Evolutionary conservation across 2,329 filamentous ascomycete species (phyloP), one percentile per base, ranked within the genome.

Genomic region (Endoconidiophora laricicola): DNA sequence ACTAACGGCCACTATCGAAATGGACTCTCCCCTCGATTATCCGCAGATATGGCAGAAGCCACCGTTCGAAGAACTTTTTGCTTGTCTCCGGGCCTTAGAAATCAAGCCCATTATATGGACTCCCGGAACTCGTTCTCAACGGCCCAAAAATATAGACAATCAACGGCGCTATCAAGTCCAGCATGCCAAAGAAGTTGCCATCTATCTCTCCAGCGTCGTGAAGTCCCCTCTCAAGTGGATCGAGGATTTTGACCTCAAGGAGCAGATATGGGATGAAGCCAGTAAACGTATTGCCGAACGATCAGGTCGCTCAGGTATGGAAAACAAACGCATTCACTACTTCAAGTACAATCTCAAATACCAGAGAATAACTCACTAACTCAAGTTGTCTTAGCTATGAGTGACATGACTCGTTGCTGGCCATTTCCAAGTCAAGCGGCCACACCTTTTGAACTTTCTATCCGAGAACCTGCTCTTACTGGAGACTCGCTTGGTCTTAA

Each of bases 381-480:
- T 2, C n/a, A 14, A 16, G n/a, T 4, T 38, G 5, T 36, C 26
- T 60, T 63, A 56, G 71, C 69, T 12, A 76, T 78, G 73, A 72
- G 74, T 12, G 73, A 76, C 52, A 70, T 78, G 26, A 69, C 66
- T 3, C 66, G 74, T 29, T 62, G 63, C 4, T 78, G 74, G 74
- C 72, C 72, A 1, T 74, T 78, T 55, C 16, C 22, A 4, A 26
- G 40, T 3, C 16, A 40, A 9, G 24, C 22, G 4, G 57, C 62
- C 20, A 56, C 57, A 4, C 56, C 64, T 1, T 72, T 87, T 56
- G 72, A 80, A 43, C 68, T 98, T 46, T 72, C 74, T 36, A 78
- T 98, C 38, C 75, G 86, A 51, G 91, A 98, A 61, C 91, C 91
- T 1, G 80, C 87, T 1, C 69, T 96, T 50, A 94, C 86, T 0